phyloP scores from a whole-genome alignment of 345 rosid genomes.

The Lepidium didymum region DNA sequence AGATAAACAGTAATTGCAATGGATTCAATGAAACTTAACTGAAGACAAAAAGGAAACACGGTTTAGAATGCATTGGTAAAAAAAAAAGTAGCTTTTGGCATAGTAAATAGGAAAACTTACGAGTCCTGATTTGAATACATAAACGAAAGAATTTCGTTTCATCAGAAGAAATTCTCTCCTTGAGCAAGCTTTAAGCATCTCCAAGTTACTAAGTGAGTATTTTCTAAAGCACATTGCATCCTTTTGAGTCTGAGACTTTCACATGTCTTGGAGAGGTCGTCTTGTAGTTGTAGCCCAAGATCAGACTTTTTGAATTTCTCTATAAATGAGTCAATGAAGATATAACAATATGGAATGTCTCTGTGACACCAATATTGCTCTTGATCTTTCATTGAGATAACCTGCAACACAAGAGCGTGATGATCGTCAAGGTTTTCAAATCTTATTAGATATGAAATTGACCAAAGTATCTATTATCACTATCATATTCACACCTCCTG shows the following conservation, averaged over 20 bases:
- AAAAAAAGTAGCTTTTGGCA: background rate
- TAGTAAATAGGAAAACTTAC: background rate
- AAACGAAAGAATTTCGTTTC: conserved; percentile 38
- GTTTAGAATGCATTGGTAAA: background rate
- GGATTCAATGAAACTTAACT: conserved; percentile 30
- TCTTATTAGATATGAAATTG: background rate
- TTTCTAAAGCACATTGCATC: conserved; percentile 27
- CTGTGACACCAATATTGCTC: conserved; percentile 37
- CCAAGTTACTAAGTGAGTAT: conserved; percentile 34
- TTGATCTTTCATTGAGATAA: conserved; percentile 47
- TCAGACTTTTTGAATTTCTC: conserved; percentile 25
- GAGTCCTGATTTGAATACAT: conserved; percentile 36
- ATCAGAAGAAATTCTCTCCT: conserved; percentile 44
- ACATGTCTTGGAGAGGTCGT: conserved; percentile 25
- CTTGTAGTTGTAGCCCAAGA: conserved; percentile 22
- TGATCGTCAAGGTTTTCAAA: background rate
- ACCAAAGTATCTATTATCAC: background rate
- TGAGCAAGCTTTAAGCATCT: conserved; percentile 38
- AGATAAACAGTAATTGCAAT: conserved; percentile 36
- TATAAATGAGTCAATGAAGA: conserved; percentile 31
- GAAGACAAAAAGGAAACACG: background rate
- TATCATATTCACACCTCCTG: conserved; percentile 51
- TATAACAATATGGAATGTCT: conserved; percentile 28
- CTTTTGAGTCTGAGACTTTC: conserved; percentile 18
- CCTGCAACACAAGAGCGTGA: conserved; percentile 14